Base-by-base conservation (phyloP, 2,329 filamentous ascomycete genomes). In the Geosmithia flava region DNA sequence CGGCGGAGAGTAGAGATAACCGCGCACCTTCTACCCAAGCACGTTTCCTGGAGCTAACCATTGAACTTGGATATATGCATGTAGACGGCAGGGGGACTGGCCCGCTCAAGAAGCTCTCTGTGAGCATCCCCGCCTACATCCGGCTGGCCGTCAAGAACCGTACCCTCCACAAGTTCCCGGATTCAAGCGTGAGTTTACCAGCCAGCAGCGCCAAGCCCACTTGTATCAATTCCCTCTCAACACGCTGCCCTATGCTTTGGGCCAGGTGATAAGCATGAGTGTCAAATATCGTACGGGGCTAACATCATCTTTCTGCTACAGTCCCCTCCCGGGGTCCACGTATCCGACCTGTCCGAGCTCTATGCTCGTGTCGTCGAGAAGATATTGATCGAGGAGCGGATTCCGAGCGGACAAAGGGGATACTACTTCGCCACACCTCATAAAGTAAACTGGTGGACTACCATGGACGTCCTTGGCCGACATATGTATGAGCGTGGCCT, bases 341-440 rank as follows among this genome's bases (percentile, higher is more conserved):
- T 47, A 6, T 19, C 45, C 0, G 63, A 67, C 47, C 46, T 66
- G 17, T 53, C 53, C 5, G 53, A 53, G 3, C 54, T 64, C 11
- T 66, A 64, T 30, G 52, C 51, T 20, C 52, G 58, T 1, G 44
- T 67, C 3, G 27, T 61, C 2, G 52, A 54, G 17, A 61, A 6
- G 29, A 42, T 47, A 17, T 17, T 47, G 2, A 16, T 16, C n/a
- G 17, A 6, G 7, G 5, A 40, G 19, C 7, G 11, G 2, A 39
- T 47, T 20, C 58, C 60, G 2, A 60, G 48, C 30, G 61, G 60
- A 0, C 53, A 58, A 16, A 49, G 62, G 0, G 62, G 65, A 2
- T 66, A 64, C 47, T 65, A 64, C 48, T 66, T 66, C 42, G 54
- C 54, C 3, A 47, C 58, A 10, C 57, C 58, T 2, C 61, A 67